These are phyloP conservation scores for Cyberlindnera euphorbiae DNA, from an alignment of 805 yeast genomes.

Conservation along the genomic window DNA sequence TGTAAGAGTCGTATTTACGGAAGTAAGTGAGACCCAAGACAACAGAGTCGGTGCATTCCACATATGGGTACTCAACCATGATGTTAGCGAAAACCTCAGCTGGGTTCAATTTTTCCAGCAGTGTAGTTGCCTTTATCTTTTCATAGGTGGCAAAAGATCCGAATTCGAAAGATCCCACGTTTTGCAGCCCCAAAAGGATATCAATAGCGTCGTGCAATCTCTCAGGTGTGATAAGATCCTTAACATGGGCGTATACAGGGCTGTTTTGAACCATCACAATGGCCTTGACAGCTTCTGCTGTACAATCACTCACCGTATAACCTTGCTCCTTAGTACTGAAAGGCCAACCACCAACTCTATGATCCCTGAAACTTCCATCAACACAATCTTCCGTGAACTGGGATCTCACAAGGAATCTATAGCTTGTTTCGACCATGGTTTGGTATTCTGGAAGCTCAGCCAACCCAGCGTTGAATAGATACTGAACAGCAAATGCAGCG, in stretches of 20 bases:
- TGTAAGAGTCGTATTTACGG: constrained; percentile 58
- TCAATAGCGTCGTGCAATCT: constrained; percentile 69
- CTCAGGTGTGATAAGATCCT: constrained; percentile 48
- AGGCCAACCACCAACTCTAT: constrained; percentile 89
- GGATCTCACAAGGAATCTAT: constrained; percentile 67
- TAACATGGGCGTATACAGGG: constrained; percentile 42
- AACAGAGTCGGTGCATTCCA: constrained; percentile 95
- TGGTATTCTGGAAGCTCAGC: constrained; percentile 65
- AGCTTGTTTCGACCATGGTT: constrained; percentile 59
- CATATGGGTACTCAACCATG: constrained; percentile 98
- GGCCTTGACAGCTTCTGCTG: constrained; percentile 93
- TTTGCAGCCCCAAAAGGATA: constrained; percentile 70
- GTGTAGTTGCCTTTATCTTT: constrained; percentile 71
- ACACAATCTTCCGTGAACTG: constrained; percentile 82
- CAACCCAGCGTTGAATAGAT: constrained; percentile 71
- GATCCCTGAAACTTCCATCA: constrained; percentile 76
- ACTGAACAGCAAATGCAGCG: constrained; percentile 84
- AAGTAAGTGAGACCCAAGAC: constrained; percentile 85
- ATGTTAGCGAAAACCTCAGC: constrained; percentile 98
- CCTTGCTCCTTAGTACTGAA: constrained; percentile 96
- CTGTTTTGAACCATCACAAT: constrained; percentile 83
- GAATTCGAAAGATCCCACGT: constrained; percentile 68
- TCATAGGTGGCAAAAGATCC: constrained; percentile 96
- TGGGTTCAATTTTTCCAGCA: constrained; percentile 78
- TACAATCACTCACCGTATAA: constrained; percentile 93